Percentiles rank a stretch among this genome's conserved stretches.
Conservation (phyloP, 106 monocot genomes). For the Dendrobium catenatum region DNA sequence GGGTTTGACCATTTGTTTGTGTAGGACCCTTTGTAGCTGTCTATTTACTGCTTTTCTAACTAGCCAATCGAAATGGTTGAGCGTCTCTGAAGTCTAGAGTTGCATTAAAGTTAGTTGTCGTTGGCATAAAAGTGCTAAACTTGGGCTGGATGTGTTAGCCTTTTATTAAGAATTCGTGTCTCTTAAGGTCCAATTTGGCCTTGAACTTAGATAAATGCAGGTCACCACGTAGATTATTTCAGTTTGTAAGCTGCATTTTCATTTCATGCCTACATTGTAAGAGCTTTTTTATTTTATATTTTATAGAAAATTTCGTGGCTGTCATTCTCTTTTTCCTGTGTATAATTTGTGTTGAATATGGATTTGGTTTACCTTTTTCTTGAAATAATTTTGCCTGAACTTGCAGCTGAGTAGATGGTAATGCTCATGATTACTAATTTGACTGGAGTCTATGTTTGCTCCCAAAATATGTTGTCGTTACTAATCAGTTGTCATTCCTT, state of each 20-base stretch:
- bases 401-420: background rate
- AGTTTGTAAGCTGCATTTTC: background rate
- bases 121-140: background rate
- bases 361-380: background rate
- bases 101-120: background rate
- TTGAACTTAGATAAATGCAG: background rate
- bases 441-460: background rate
- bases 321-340: background rate
- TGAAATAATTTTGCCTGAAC: background rate
- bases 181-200: background rate
- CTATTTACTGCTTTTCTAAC: background rate
- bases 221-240: background rate
- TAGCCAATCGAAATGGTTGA: background rate
- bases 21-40: background rate
- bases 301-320: background rate
- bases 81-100: background rate
- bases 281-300: too few relatives aligned
- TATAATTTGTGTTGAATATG: background rate
- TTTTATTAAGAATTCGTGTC: background rate
- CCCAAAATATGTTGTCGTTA: background rate
- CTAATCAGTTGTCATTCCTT: background rate
- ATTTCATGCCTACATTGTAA: too few relatives aligned
- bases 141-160: background rate
- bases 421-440: background rate
- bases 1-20: background rate